Percentiles rank a stretch among this genome's conserved stretches.
Conservation (phyloP, 305 asterid genomes). For the Petunia hybrid region DNA sequence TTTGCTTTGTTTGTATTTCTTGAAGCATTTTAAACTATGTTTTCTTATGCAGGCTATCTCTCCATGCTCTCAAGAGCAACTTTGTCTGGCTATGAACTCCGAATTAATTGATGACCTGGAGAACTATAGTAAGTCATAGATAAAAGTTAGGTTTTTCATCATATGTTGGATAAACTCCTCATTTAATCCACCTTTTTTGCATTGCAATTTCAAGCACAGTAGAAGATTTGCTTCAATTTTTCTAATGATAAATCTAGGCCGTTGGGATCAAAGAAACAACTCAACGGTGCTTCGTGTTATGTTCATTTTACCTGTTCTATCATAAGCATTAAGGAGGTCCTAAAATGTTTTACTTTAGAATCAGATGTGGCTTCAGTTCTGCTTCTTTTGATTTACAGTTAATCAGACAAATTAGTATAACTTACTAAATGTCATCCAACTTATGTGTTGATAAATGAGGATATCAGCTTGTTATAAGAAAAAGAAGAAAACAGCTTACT, state of each 20-base stretch:
- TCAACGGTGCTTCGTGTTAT: not conserved
- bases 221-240: conserved; percentile 25
- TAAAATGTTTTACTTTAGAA: not conserved
- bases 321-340: conserved; percentile 5
- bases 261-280: not conserved
- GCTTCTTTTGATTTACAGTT: not conserved
- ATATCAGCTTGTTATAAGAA: not conserved
- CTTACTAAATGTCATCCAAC: not conserved
- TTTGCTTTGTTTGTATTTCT: conserved; percentile 31
- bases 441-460: conserved; percentile 10
- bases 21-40: conserved; percentile 29
- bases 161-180: not conserved
- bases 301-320: not conserved
- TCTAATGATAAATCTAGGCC: not conserved
- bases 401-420: not conserved
- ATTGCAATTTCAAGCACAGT: conserved; percentile 4
- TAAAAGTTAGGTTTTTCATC: not conserved
- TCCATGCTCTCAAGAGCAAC: conserved; percentile 75
- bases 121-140: conserved; percentile 58
- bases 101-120: conserved; percentile 44
- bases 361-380: not conserved
- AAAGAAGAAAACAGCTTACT: not conserved
- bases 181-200: conserved; percentile 13
- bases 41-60: conserved; percentile 67
- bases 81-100: conserved; percentile 63